phyloP scores from a whole-genome alignment of 768 basidiomycete genomes.

The Hypsizygus marmoreus region DNA sequence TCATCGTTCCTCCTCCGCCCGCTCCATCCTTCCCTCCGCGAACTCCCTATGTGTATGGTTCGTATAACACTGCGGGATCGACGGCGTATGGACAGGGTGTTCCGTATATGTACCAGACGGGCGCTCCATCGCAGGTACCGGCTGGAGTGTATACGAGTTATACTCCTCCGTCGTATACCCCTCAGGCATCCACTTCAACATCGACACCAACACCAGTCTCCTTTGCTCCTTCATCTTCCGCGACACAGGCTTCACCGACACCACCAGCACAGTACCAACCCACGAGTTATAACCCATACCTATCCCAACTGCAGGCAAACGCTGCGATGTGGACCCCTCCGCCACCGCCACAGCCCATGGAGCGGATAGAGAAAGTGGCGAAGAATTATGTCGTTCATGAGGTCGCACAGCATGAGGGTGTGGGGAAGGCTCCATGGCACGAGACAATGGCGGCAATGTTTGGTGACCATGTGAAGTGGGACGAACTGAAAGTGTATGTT shows the following conservation, averaged over 20 bases:
- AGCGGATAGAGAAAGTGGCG: conserved; percentile 50
- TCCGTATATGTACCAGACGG: conserved; percentile 13
- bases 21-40: conserved; percentile 18
- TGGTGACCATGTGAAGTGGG: conserved; percentile 84
- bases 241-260: neutral
- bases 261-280: conserved; percentile 11
- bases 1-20: conserved; percentile 40
- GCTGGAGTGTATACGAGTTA: conserved; percentile 6
- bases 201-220: conserved; percentile 6
- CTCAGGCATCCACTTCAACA: conserved; percentile 7
- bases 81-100: conserved; percentile 17
- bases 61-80: conserved; percentile 14
- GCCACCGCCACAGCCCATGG: conserved; percentile 26
- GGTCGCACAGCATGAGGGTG: conserved; percentile 44
- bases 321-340: conserved; percentile 9
- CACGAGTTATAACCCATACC: conserved; percentile 17
- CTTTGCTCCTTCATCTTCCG: conserved; percentile 5
- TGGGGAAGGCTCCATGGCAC: conserved; percentile 59
- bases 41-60: conserved; percentile 10
- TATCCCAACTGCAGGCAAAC: conserved; percentile 14
- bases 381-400: conserved; percentile 79
- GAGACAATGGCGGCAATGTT: conserved; percentile 84
- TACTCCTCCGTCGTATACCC: conserved; percentile 1
- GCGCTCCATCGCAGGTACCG: conserved; percentile 11
- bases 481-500: conserved; percentile 63